Base-by-base conservation (phyloP, 306 rosid genomes). In the Glycine tomentella region DNA sequence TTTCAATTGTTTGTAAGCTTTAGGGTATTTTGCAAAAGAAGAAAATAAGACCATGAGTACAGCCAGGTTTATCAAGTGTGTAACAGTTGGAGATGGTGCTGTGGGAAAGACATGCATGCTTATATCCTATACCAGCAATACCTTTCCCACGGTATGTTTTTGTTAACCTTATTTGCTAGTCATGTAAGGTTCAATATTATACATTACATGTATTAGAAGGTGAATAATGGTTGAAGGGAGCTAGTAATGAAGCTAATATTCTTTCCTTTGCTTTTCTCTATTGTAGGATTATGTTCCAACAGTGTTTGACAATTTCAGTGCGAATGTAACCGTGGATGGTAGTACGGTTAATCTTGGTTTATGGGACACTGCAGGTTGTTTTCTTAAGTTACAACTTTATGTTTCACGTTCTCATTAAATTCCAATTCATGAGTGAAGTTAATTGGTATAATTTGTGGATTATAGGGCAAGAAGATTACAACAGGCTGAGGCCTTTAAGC, bases 31-130 rank as follows among this genome's bases (percentile, higher is more conserved):
- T 76, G 65, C 76, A 10, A 63, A 42, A 80, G 64, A 78, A 66
- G 31, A 78, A 59, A 58, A 82, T 52, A 33, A 15, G 65, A 81
- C 33, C 56, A 94, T 94, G 98, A 92, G 90, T 81, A 90, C 97
- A 0, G 89, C 97, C 15, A 90, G 98, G 80, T 94, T 94, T 86
- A 91, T 94, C 91, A 94, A 94, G 86, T 94, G 98, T 81, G 97
- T 94, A 9, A 94, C 98, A 3, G 98, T 94, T 44, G 98, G 98
- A 2, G 98, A 94, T 88, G 98, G 98, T 16, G 98, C 98, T 33
- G 98, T 94, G 15, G 98, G 98, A 58, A 94, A 94, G 61, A 94
- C 98, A n/a, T 92, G 98, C 89, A 92, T 94, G 98, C 98, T 94
- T 17, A 93, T 93, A 69, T 93, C 98, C 40, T 93, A 93, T 75